These are phyloP conservation scores for Tranzscheliella williamsii DNA, from an alignment of 1,284 basidiomycete genomes.

Conservation along the genomic window DNA sequence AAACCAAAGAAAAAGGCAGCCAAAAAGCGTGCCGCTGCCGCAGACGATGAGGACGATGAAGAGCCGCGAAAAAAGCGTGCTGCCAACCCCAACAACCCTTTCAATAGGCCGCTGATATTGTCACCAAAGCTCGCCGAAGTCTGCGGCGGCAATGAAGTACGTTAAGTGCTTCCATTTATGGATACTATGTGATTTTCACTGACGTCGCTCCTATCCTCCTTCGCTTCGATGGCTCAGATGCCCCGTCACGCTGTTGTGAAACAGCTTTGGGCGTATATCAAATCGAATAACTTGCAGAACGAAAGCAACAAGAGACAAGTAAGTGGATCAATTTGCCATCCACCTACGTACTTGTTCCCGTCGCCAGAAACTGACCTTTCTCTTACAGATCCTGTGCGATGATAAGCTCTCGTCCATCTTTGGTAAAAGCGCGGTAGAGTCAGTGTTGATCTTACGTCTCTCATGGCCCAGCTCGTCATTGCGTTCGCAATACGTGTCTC, in stretches of 20 bases:
- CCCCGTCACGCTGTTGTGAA: conserved; percentile 87
- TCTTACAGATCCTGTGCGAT: conserved; percentile 76
- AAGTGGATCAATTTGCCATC: too few relatives aligned
- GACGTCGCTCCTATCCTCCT: conserved; percentile 65
- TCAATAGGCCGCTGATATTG: conserved; percentile 56
- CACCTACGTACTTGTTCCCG: neutral
- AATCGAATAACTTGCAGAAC: conserved; percentile 75
- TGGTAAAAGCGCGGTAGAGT: conserved; percentile 73
- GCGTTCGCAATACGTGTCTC: too few relatives aligned
- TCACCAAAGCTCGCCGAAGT: conserved; percentile 52
- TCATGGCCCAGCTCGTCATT: neutral
- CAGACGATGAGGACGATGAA: conserved; percentile 31
- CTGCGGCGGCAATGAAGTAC: conserved; percentile 53
- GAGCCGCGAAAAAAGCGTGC: conserved; percentile 44
- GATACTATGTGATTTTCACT: neutral
- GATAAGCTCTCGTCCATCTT: conserved; percentile 72
- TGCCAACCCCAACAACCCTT: conserved; percentile 57
- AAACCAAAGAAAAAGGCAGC: conserved; percentile 54
- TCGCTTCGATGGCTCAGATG: too few relatives aligned
- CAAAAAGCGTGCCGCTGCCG: conserved; percentile 21
- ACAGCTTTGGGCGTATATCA: conserved; percentile 82
- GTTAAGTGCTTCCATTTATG: conserved; percentile 10
- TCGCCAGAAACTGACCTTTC: neutral
- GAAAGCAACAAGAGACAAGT: conserved; percentile 70
- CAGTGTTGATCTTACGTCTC: conserved; percentile 13